These are phyloP conservation scores for Trametes pubescens DNA, from an alignment of 1,284 basidiomycete species.

Conservation along the genomic window DNA sequence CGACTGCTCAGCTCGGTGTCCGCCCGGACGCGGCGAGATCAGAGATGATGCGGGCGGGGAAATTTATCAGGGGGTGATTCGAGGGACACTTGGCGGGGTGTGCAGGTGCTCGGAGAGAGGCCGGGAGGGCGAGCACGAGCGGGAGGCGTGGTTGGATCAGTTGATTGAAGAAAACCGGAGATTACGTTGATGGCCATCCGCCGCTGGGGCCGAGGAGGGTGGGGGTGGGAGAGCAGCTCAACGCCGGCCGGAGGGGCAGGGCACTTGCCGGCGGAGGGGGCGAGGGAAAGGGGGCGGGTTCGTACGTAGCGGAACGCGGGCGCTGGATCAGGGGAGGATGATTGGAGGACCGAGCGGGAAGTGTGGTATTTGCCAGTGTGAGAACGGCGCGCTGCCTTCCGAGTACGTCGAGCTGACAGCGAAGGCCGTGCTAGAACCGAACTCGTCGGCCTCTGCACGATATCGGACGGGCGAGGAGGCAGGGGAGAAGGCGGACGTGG, in stretches of 20 bases:
- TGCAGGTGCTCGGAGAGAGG: neutral
- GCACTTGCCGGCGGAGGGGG: neutral
- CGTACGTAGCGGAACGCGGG: neutral
- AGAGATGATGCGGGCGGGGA: conserved; percentile 19
- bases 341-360: neutral
- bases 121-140: conserved; percentile 1
- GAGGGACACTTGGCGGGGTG: conserved; percentile 26
- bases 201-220: conserved; percentile 10
- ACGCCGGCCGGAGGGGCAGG: conserved; percentile 10
- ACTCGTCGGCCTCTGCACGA: conserved; percentile 18
- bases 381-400: conserved; percentile 24
- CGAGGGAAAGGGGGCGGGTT: conserved; percentile 8
- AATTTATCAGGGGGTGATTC: conserved; percentile 30
- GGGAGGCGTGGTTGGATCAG: conserved; percentile 15
- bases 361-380: conserved; percentile 20
- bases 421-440: conserved; percentile 35
- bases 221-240: neutral
- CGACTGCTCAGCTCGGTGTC: neutral
- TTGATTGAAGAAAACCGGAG: conserved; percentile 19
- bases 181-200: conserved; percentile 10
- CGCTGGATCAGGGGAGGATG: conserved; percentile 1
- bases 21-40: neutral
- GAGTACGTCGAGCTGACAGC: conserved; percentile 25
- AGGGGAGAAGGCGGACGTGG: conserved; percentile 11
- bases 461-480: conserved; percentile 25